A percentile compares a stretch with the other conserved stretches of the same genome.
phyloP scores from a whole-genome alignment of 192 early-diverging fungal species.

The Lunasporangiospora selenospora region DNA sequence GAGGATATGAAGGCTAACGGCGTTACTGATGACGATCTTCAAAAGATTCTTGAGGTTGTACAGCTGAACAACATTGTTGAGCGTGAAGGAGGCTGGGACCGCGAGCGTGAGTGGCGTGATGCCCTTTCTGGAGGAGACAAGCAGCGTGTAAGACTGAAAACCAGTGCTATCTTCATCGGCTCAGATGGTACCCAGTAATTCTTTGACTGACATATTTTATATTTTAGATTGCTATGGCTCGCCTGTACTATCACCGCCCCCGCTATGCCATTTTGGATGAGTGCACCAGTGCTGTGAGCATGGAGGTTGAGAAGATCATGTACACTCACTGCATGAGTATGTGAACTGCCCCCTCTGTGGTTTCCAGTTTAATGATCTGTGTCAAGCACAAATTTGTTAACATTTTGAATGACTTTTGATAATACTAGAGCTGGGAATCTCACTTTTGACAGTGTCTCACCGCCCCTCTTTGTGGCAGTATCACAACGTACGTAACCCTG shows the following conservation, averaged over 20 bases:
- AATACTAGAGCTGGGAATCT: conserved; percentile 77
- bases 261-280: conserved; percentile 97
- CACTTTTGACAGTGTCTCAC: conserved; percentile 94
- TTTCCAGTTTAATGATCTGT: not conserved
- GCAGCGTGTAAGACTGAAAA: conserved; percentile 64
- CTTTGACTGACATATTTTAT: not conserved
- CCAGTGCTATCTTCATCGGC: not conserved
- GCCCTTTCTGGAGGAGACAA: conserved; percentile 98
- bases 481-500: conserved; percentile 71
- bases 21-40: conserved; percentile 80
- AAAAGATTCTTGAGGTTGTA: conserved; percentile 82
- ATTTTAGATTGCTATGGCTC: conserved; percentile 86
- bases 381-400: not conserved
- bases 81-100: conserved; percentile 91
- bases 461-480: conserved; percentile 96
- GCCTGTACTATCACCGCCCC: conserved; percentile 97
- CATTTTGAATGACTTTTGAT: not conserved
- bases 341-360: not conserved
- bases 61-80: conserved; percentile 85
- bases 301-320: conserved; percentile 95
- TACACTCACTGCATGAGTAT: conserved; percentile 75
- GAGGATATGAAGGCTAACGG: conserved; percentile 78
- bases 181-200: not conserved
- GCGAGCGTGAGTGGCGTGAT: conserved; percentile 88
- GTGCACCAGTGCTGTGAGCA: conserved; percentile 88